phyloP scores from a whole-genome alignment of 108 stramenopile species.

The Nitzschia sp. region DNA sequence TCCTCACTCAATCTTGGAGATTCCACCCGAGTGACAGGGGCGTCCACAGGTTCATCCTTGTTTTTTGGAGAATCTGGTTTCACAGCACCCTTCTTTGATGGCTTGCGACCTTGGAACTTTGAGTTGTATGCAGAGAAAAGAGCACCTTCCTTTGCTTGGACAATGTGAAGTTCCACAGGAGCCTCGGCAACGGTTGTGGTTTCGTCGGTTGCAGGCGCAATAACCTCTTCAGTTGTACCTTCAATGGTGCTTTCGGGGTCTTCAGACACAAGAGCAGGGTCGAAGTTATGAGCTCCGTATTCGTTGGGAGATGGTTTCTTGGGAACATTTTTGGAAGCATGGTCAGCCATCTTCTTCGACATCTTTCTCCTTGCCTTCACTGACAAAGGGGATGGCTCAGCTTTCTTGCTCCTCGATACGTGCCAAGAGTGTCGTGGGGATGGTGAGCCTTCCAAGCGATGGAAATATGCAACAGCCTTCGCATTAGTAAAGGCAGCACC shows the following conservation, averaged over 20 bases:
- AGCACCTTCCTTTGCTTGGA: constrained; percentile 16
- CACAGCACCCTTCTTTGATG: constrained; percentile 21
- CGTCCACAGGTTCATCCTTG: neutral
- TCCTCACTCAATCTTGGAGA: neutral
- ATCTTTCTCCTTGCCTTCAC: constrained; percentile 4
- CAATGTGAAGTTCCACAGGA: neutral
- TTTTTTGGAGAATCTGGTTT: constrained; percentile 8
- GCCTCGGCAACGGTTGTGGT: neutral
- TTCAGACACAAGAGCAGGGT: neutral
- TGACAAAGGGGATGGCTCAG: constrained; percentile 5
- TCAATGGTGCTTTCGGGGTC: neutral
- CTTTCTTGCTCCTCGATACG: constrained; percentile 13
- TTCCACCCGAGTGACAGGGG: neutral
- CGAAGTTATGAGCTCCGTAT: constrained; percentile 29
- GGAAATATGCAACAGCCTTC: constrained; percentile 42
- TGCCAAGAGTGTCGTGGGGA: constrained; percentile 44
- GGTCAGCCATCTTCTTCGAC: constrained; percentile 1
- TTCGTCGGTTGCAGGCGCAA: neutral
- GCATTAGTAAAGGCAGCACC: constrained; percentile 50
- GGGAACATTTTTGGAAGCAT: neutral
- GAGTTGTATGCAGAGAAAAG: constrained; percentile 24
- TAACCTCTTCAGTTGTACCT: neutral
- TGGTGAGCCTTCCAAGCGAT: constrained; percentile 41
- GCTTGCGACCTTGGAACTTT: constrained; percentile 35
- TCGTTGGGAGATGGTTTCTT: constrained; percentile 35